These are phyloP conservation scores for Desmodesmus armatus DNA, from an alignment of 139 green algal genomes.

Conservation along the genomic window DNA sequence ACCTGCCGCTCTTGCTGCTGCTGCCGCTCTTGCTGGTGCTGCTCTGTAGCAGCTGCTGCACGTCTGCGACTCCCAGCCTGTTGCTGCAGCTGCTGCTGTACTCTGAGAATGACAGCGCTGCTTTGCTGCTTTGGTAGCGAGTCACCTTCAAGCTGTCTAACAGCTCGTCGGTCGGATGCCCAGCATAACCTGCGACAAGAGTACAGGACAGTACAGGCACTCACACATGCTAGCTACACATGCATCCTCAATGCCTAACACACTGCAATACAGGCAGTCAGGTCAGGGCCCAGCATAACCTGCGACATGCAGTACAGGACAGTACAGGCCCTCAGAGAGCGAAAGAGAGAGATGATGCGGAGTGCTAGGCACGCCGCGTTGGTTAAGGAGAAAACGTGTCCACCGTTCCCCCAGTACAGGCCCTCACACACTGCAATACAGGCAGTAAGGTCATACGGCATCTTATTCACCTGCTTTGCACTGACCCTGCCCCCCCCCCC, in stretches of 20 bases:
- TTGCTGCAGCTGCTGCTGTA: conserved; percentile 31
- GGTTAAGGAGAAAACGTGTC: background rate
- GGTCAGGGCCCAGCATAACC: background rate
- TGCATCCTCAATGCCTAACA: background rate
- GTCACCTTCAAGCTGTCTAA: conserved; percentile 52
- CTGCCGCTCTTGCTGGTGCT: conserved; percentile 3
- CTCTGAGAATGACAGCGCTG: conserved; percentile 48
- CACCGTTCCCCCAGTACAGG: background rate
- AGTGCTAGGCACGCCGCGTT: background rate
- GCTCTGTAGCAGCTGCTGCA: background rate
- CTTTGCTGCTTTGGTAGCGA: conserved; percentile 63
- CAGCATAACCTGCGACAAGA: conserved; percentile 53
- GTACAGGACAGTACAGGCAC: too few species aligned
- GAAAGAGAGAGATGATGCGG: too few species aligned
- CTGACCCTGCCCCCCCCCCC: too few species aligned
- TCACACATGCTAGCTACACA: background rate
- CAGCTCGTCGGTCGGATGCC: conserved; percentile 39
- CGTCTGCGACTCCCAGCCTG: conserved; percentile 6
- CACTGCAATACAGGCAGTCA: too few species aligned
- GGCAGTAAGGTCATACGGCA: too few species aligned
- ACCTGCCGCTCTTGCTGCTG: background rate
- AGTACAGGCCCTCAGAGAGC: background rate
- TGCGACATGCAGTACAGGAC: background rate
- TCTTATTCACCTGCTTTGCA: too few species aligned
- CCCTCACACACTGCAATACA: background rate